These are phyloP conservation scores for Stropharia rugosoannulata DNA, from an alignment of 768 basidiomycete genomes.

Conservation along the genomic window DNA sequence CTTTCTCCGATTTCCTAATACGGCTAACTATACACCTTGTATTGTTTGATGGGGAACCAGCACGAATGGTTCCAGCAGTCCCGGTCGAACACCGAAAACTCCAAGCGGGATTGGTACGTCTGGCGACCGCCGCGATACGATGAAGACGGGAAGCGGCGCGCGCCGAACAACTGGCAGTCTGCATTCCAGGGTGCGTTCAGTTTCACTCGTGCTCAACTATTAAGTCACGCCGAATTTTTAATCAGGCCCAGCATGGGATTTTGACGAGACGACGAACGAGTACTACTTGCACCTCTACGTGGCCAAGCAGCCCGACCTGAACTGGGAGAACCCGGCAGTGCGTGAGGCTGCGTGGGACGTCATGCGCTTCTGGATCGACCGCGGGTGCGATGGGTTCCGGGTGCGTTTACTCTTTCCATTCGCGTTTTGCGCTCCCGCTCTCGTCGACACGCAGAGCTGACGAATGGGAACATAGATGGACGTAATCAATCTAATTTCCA, in stretches of 20 bases:
- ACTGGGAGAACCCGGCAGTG: constrained; percentile 71
- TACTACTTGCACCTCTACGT: constrained; percentile 74
- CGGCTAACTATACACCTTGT: too few relatives aligned
- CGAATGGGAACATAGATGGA: constrained; percentile 48
- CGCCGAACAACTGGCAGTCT: constrained; percentile 77
- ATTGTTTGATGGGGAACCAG: constrained; percentile 31
- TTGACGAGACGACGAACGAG: constrained; percentile 60
- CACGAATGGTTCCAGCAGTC: constrained; percentile 74
- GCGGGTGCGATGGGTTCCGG: constrained; percentile 75
- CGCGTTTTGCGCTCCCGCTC: neutral
- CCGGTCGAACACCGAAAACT: constrained; percentile 44
- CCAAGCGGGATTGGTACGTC: constrained; percentile 76
- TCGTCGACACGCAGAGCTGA: neutral
- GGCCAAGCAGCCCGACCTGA: constrained; percentile 70
- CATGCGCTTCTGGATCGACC: constrained; percentile 74
- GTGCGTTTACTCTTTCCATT: constrained; percentile 38
- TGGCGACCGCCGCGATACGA: constrained; percentile 64
- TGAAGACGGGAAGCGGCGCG: constrained; percentile 48
- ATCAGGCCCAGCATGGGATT: constrained; percentile 70
- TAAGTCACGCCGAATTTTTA: neutral
- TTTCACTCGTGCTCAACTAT: neutral
- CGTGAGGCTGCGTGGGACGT: constrained; percentile 58
- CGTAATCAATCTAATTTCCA: constrained; percentile 69
- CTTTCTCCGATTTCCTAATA: neutral
- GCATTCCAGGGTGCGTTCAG: constrained; percentile 54